Base-by-base conservation (phyloP, 257 asterid species). In the Penstemon davidsonii region DNA sequence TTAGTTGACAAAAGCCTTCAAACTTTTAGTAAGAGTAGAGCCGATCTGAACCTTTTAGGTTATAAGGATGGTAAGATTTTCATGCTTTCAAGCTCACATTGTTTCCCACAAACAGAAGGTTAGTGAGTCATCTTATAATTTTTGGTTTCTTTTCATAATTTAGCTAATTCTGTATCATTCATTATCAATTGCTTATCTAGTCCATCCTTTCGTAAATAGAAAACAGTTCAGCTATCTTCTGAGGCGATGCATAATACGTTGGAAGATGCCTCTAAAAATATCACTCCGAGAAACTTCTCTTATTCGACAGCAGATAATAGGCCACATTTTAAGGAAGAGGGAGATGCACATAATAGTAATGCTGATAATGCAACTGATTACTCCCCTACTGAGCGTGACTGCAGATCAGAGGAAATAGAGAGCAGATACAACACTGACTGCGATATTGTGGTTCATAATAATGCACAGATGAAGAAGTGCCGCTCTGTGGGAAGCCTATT, bases 61-160 rank as follows among this genome's bases (percentile, higher is more conserved):
- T 54, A 52, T 58, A 69, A 81, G 71, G 84, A 88, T 94, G 96
- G 88, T 88, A 69, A 81, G 88, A 80, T 88, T 93, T 86, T 90
- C 98, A 40, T 93, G 99, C 94, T 93, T 93, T 81, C 87, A 74
- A 70, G 74, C 87, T 78, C 95, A 80, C 80, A 46, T 67, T 62
- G 86, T 75, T 73, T 71, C 84, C 70, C 85, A 72, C 74, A 94
- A 79, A 76, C 96, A 86, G 60, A 91, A 91, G 96, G 99, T 91
- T 69, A 70, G 95, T 75, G 64, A 55, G 49, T 69, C 42, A 60
- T 73, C 44, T 40, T 54, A 19, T 68, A 45, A 45, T 60, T 39
- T 25, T 25, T 66, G 54, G 63, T 25, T 55, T 38, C 36, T 59
- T 50, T 47, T 11, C 66, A 36, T 66, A 18, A 49, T 66, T 64